These are phyloP conservation scores for Tanozyma kutaoensis DNA, from an alignment of 805 yeast genomes.

Conservation along the genomic window DNA sequence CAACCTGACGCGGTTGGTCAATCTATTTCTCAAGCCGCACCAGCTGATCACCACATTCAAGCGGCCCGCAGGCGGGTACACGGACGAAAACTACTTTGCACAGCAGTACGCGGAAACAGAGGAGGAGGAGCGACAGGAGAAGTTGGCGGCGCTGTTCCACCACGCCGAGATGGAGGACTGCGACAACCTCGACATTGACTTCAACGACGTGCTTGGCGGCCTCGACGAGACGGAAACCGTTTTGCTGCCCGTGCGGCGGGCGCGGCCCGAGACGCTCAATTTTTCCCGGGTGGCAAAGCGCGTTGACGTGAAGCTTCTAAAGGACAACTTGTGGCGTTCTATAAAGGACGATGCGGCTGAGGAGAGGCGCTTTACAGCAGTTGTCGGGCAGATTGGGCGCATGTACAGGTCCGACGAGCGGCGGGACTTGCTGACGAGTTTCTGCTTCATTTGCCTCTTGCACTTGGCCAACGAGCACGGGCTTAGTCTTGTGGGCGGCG, in stretches of 20 bases:
- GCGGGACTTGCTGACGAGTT: constrained; percentile 69
- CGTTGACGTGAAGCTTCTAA: constrained; percentile 62
- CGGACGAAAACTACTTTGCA: constrained; percentile 69
- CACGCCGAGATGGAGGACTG: constrained; percentile 29
- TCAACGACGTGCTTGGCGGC: constrained; percentile 28
- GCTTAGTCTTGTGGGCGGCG: constrained; percentile 10
- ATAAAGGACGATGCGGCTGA: constrained; percentile 13
- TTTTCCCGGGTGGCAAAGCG: constrained; percentile 66
- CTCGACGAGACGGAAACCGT: constrained; percentile 6
- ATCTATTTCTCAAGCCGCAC: constrained; percentile 56
- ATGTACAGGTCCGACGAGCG: constrained; percentile 43
- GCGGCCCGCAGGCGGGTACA: constrained; percentile 13
- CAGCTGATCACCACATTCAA: constrained; percentile 21
- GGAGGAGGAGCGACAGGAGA: constrained; percentile 19
- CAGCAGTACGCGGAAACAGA: constrained; percentile 28
- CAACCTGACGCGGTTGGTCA: constrained; percentile 53
- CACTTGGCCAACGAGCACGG: constrained; percentile 86
- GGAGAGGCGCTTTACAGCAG: constrained; percentile 23
- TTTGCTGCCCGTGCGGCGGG: neutral
- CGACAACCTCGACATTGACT: constrained; percentile 25
- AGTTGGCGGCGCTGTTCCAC: constrained; percentile 22
- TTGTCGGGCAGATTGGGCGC: constrained; percentile 34
- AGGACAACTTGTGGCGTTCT: constrained; percentile 64
- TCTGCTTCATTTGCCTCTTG: constrained; percentile 69
- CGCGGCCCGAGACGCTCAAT: constrained; percentile 29